Evolutionary conservation across 306 rosid species (phyloP).

Genomic region (Gleditsia sinensis): DNA sequence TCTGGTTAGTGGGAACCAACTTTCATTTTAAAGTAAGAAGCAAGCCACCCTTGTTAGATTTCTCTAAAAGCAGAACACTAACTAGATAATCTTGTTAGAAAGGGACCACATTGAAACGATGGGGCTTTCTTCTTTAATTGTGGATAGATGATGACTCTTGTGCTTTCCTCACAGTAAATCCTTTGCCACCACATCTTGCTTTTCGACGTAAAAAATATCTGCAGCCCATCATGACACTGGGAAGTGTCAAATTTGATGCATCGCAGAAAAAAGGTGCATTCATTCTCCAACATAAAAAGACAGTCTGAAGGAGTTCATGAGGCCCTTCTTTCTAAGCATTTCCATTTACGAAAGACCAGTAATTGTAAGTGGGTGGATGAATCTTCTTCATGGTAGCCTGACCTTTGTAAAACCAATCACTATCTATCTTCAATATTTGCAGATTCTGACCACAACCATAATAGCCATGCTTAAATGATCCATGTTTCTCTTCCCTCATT

Average conservation of each 20-base stretch:
- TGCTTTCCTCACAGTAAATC: not conserved
- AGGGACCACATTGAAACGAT: slow-evolving; percentile 32
- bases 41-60: not conserved
- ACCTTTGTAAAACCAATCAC: slow-evolving; percentile 9
- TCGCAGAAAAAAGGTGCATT: slow-evolving; percentile 24
- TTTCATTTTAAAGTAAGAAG: not conserved
- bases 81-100: not conserved
- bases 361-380: not conserved
- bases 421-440: not conserved
- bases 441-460: not conserved
- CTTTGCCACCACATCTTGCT: slow-evolving; percentile 5
- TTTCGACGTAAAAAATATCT: not conserved
- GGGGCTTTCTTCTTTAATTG: slow-evolving; percentile 27
- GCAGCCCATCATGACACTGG: not conserved
- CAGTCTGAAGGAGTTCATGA: not conserved
- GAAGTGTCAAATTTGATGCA: slow-evolving; percentile 23
- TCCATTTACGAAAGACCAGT: not conserved
- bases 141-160: slow-evolving; percentile 7
- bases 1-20: not conserved
- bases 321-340: not conserved
- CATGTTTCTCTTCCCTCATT: slow-evolving; percentile 24
- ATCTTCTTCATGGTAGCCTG: not conserved
- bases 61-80: not conserved
- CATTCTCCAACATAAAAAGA: not conserved
- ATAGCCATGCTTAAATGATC: not conserved